Conservation (phyloP, 495 filamentous ascomycete genomes). For the Penicillium taxi region DNA sequence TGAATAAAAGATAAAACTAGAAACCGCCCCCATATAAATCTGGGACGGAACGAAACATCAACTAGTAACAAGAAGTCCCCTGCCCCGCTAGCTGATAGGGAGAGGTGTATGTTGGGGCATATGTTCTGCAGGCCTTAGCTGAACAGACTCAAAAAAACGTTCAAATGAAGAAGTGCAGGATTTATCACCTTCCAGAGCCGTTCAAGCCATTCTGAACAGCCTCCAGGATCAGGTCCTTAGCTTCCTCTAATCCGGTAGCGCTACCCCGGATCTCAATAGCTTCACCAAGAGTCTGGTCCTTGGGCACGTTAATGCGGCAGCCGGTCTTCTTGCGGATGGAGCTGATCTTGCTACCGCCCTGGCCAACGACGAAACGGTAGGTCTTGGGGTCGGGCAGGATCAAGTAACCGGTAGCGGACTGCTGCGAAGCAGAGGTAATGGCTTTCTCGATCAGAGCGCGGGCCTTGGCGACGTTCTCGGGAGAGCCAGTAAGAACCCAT, state of each 20-base stretch:
- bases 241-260: slow-evolving; percentile 74
- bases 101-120: slow-evolving; percentile 14
- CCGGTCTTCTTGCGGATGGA: slow-evolving; percentile 84
- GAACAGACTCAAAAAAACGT: not conserved
- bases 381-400: slow-evolving; percentile 81
- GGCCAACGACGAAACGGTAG: slow-evolving; percentile 85
- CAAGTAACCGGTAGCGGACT: slow-evolving; percentile 73
- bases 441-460: slow-evolving; percentile 62
- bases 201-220: slow-evolving; percentile 51
- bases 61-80: slow-evolving; percentile 15
- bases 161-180: slow-evolving; percentile 5
- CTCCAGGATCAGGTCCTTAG: slow-evolving; percentile 79
- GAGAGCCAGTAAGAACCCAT: slow-evolving; percentile 76
- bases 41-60: slow-evolving; percentile 4
- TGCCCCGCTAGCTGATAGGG: slow-evolving; percentile 2
- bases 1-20: slow-evolving; percentile 10
- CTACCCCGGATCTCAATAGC: slow-evolving; percentile 82
- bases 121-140: slow-evolving; percentile 9
- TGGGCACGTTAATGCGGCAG: slow-evolving; percentile 85
- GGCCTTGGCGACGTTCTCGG: slow-evolving; percentile 69
- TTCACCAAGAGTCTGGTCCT: slow-evolving; percentile 65
- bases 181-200: slow-evolving; percentile 16
- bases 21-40: slow-evolving; percentile 7
- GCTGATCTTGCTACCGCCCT: slow-evolving; percentile 84
- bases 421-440: slow-evolving; percentile 61